A percentile compares a stretch with the other conserved stretches of the same genome.
Conservation (phyloP, 495 filamentous ascomycete genomes). For the Neurospora sp. region DNA sequence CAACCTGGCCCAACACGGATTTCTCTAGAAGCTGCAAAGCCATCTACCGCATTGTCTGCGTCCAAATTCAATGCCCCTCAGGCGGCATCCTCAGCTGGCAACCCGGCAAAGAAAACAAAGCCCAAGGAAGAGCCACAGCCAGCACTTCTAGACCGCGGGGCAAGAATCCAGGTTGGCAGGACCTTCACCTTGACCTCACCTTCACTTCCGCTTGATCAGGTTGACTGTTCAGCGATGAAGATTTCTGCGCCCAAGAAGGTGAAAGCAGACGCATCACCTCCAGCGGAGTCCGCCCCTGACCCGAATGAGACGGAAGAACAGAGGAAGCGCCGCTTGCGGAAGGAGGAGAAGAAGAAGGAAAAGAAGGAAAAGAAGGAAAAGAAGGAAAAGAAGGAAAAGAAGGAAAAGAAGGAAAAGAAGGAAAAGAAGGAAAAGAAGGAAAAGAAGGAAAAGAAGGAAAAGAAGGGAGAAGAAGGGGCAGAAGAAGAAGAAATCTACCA, state of each 20-base stretch:
- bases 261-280: slow-evolving; percentile 23
- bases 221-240: slow-evolving; percentile 9
- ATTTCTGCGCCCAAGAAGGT: slow-evolving; percentile 53
- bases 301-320: slow-evolving; percentile 69
- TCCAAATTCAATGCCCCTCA: neutral
- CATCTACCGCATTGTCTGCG: slow-evolving; percentile 5
- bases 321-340: slow-evolving; percentile 60
- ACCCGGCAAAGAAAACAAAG: slow-evolving; percentile 9
- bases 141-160: neutral
- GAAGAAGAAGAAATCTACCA: neutral
- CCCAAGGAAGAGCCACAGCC: slow-evolving; percentile 17
- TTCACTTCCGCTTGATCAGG: neutral
- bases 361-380: neutral
- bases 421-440: neutral
- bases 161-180: neutral
- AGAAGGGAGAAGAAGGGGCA: too few relatives aligned
- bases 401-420: neutral
- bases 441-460: too few relatives aligned
- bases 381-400: neutral
- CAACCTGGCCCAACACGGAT: neutral
- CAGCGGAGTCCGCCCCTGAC: slow-evolving; percentile 36
- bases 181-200: neutral
- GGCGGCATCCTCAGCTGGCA: slow-evolving; percentile 1
- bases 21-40: slow-evolving; percentile 3
- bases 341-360: slow-evolving; percentile 40